These are phyloP conservation scores for Neonectria neomacrospora DNA, from an alignment of 2,329 filamentous ascomycete species.

Conservation along the genomic window DNA sequence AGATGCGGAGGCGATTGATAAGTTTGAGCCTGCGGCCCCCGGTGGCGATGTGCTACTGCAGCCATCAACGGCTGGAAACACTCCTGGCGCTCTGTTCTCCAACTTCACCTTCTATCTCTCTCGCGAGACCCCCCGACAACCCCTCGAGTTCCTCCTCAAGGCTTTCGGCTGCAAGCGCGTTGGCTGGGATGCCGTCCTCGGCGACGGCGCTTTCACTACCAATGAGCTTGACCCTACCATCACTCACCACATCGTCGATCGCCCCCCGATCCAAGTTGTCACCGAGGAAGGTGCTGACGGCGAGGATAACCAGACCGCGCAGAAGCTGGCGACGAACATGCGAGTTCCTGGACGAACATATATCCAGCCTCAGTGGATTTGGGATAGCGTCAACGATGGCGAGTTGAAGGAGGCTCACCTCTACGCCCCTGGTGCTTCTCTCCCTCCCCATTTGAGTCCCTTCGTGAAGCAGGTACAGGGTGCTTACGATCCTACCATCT, in stretches of 20 bases:
- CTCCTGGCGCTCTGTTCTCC: conserved; percentile 82
- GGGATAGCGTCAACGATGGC: conserved; percentile 95
- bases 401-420: conserved; percentile 87
- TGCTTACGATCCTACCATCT: conserved; percentile 89
- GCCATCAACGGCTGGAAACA: conserved; percentile 73
- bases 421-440: conserved; percentile 87
- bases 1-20: conserved; percentile 78
- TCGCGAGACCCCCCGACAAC: conserved; percentile 88
- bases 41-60: conserved; percentile 89
- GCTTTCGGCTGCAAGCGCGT: conserved; percentile 96
- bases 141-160: conserved; percentile 91
- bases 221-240: conserved; percentile 89
- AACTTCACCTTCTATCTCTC: conserved; percentile 93
- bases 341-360: conserved; percentile 93
- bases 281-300: conserved; percentile 60
- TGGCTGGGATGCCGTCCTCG: conserved; percentile 91
- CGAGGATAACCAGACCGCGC: conserved; percentile 71
- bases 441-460: conserved; percentile 94
- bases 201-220: conserved; percentile 91
- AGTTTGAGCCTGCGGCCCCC: conserved; percentile 85
- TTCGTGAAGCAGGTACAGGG: conserved; percentile 91
- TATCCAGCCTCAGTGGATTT: conserved; percentile 97
- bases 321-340: conserved; percentile 69
- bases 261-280: conserved; percentile 76
- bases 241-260: conserved; percentile 95